Percentiles rank a stretch among this genome's conserved stretches.
Conservation (phyloP, 1,139 yeast genomes). For the Hyphopichia fennica region DNA sequence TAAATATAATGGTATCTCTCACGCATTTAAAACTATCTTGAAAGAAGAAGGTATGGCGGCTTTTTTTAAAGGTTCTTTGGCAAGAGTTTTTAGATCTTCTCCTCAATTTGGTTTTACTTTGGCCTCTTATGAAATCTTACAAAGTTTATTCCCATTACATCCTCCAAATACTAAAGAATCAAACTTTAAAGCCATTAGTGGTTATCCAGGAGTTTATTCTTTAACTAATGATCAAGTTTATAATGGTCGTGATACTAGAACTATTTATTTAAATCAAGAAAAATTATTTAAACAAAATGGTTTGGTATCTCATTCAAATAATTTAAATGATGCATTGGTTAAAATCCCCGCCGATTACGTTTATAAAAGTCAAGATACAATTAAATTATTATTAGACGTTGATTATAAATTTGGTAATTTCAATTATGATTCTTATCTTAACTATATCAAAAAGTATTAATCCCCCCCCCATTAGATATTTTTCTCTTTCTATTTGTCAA, state of each 20-base stretch:
- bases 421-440: constrained; percentile 50
- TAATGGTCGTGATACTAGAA: constrained; percentile 39
- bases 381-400: constrained; percentile 60
- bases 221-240: constrained; percentile 50
- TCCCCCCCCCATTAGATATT: too few relatives aligned
- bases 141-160: constrained; percentile 45
- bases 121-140: constrained; percentile 90
- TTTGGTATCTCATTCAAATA: constrained; percentile 12
- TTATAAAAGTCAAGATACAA: constrained; percentile 61
- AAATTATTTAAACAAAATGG: constrained; percentile 23
- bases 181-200: constrained; percentile 45
- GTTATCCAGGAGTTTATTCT: constrained; percentile 49
- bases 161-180: constrained; percentile 49
- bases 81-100: constrained; percentile 90
- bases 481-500: not conserved
- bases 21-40: constrained; percentile 73
- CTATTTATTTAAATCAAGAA: constrained; percentile 39
- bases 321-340: constrained; percentile 37
- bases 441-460: constrained; percentile 38
- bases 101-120: constrained; percentile 98
- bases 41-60: constrained; percentile 77
- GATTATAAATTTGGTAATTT: constrained; percentile 64
- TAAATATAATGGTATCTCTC: constrained; percentile 70
- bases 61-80: constrained; percentile 95
- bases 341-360: constrained; percentile 51